Evolutionary conservation across 768 basidiomycete species (phyloP), one percentile per base, ranked within the genome.

Genomic region (Lactarius evosmus): DNA sequence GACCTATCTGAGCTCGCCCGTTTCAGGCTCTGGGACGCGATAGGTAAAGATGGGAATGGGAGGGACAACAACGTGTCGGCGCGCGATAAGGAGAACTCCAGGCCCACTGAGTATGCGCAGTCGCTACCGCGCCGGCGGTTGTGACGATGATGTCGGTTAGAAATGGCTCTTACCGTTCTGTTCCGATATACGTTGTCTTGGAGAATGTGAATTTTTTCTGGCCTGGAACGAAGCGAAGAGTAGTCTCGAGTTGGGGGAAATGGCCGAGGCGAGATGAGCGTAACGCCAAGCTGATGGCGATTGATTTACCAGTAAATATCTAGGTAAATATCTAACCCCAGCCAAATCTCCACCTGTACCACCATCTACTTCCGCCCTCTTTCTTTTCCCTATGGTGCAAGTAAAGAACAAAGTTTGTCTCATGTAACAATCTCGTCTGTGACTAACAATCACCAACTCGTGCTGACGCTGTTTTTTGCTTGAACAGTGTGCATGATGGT

Each of bases 371-470:
- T 22, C 56, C 33, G 19, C 34, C 17, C 57, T 17, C 29, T 25
- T 27, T 51, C 40, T 19, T 14, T 34, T 57, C 12, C 53, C 36
- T n/a, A 81, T 81, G 80, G 78, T 78, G 53, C 67, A 84, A 71
- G 82, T 88, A 57, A 89, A 89, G 77, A 86, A 93, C 80, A 95
- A 93, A 79, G 89, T 95, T 75, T 95, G 93, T 75, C 81, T 95
- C 66, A 94, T 95, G 93, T 91, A 74, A 22, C 71, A 86, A 22
- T 49, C 46, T 49, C 16, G 12, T 25, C 75, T 4, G 44, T 22
- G 2, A 36, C 22, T 36, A 40, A 41, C 19, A 9, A 29, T 44
- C 17, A 16, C n/a, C 53, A 7, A 2, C 19, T 30, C 16, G n/a
- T 36, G 17, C 36, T 56, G 44, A 66, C 29, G 29, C n/a, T 14